Conservation (phyloP, 805 yeast genomes). For the Lipomyces yamadae region DNA sequence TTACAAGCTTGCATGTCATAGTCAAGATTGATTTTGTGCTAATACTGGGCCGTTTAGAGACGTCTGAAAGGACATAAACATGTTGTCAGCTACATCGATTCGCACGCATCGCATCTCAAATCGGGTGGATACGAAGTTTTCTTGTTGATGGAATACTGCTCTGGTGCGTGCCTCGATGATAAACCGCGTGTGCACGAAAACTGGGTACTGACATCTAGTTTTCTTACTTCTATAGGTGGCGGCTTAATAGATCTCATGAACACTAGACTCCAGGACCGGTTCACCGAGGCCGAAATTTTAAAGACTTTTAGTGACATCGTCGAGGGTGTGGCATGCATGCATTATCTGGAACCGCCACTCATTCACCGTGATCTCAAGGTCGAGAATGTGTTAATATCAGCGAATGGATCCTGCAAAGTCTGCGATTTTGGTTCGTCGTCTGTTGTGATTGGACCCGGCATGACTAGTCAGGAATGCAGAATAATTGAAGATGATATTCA, state of each 20-base stretch:
- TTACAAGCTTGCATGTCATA: background rate
- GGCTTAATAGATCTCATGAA: slow-evolving; percentile 88
- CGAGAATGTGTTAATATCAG: slow-evolving; percentile 80
- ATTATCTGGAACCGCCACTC: slow-evolving; percentile 64
- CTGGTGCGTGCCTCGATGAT: slow-evolving; percentile 52
- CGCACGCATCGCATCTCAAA: slow-evolving; percentile 82
- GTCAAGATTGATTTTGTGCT: background rate
- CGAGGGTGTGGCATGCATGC: slow-evolving; percentile 84
- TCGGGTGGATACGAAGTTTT: slow-evolving; percentile 76
- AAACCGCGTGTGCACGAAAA: background rate
- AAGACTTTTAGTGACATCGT: slow-evolving; percentile 83
- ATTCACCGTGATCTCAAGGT: slow-evolving; percentile 94
- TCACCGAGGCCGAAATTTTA: slow-evolving; percentile 75
- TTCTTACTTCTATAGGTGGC: slow-evolving; percentile 51
- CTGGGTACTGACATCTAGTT: background rate
- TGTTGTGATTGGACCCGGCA: slow-evolving; percentile 68
- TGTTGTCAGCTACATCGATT: slow-evolving; percentile 89
- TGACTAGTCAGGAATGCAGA: slow-evolving; percentile 72
- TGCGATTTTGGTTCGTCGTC: slow-evolving; percentile 93
- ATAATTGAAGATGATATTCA: slow-evolving; percentile 81
- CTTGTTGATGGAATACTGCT: slow-evolving; percentile 90
- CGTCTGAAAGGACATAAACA: slow-evolving; percentile 75
- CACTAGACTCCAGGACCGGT: slow-evolving; percentile 74
- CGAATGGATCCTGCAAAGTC: slow-evolving; percentile 74
- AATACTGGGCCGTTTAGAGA: slow-evolving; percentile 47